Conservation (phyloP, 805 yeast genomes). For the Starmera quercuum region DNA sequence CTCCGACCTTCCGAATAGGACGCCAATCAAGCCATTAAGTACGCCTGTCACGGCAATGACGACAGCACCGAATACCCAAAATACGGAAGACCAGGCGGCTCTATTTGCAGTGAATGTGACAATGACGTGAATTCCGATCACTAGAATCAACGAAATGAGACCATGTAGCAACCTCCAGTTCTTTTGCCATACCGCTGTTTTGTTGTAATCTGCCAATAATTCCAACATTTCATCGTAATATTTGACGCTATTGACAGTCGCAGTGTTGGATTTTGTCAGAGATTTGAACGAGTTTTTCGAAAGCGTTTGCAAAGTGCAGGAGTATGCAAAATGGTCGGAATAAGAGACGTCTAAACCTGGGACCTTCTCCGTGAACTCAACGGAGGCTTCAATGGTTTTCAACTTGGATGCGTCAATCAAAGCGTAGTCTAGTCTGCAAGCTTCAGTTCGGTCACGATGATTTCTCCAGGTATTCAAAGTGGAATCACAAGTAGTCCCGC, state of each 20-base stretch:
- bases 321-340: constrained; percentile 90
- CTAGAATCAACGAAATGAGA: constrained; percentile 39
- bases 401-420: constrained; percentile 55
- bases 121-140: constrained; percentile 47
- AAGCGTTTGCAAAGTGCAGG: constrained; percentile 31
- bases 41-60: constrained; percentile 58
- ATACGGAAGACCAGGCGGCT: constrained; percentile 58
- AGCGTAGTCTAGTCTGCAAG: constrained; percentile 88
- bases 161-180: constrained; percentile 63
- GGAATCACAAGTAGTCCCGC: constrained; percentile 90
- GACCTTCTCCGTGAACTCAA: constrained; percentile 63
- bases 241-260: constrained; percentile 1
- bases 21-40: constrained; percentile 71
- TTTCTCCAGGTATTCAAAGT: constrained; percentile 76
- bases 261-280: constrained; percentile 3
- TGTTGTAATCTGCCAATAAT: constrained; percentile 38
- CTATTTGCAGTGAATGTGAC: constrained; percentile 49
- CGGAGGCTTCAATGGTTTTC: constrained; percentile 53
- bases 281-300: constrained; percentile 5
- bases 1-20: constrained; percentile 76
- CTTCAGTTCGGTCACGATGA: constrained; percentile 46
- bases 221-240: constrained; percentile 42
- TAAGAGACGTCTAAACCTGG: constrained; percentile 60
- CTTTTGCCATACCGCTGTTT: constrained; percentile 52
- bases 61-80: constrained; percentile 51